A percentile compares a stretch with the other conserved stretches of the same genome.
These are phyloP conservation scores for Sarocladiaceae sp. DNA, from an alignment of 2,329 filamentous ascomycete species.

Conservation along the genomic window DNA sequence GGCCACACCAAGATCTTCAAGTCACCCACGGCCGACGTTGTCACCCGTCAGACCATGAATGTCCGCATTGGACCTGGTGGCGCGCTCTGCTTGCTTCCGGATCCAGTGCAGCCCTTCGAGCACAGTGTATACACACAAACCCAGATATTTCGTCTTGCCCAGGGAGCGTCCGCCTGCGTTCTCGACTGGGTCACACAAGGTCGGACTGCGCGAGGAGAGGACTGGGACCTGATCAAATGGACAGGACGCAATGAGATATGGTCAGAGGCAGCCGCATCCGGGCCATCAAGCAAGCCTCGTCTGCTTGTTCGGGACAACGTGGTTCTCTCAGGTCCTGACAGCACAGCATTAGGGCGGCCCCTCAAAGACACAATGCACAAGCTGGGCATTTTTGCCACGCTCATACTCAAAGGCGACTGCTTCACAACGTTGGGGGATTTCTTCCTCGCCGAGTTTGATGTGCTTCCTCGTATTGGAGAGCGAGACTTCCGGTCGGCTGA, in stretches of 20 bases:
- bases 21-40: conserved; percentile 51
- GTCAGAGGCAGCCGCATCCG: conserved; percentile 28
- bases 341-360: conserved; percentile 31
- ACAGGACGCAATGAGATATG: conserved; percentile 87
- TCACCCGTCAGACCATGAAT: conserved; percentile 54
- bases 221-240: conserved; percentile 81
- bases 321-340: conserved; percentile 59
- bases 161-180: conserved; percentile 65
- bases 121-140: conserved; percentile 79
- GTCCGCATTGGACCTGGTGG: conserved; percentile 46
- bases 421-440: conserved; percentile 65
- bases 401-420: conserved; percentile 73
- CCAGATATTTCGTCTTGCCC: conserved; percentile 67
- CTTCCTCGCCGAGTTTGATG: conserved; percentile 74
- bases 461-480: conserved; percentile 75
- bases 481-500: conserved; percentile 66
- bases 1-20: conserved; percentile 97
- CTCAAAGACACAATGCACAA: conserved; percentile 65
- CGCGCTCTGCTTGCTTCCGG: conserved; percentile 69
- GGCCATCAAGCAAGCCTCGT: conserved; percentile 36
- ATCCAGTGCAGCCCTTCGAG: conserved; percentile 89
- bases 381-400: conserved; percentile 74
- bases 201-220: conserved; percentile 76
- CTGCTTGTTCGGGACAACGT: conserved; percentile 84
- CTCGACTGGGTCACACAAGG: conserved; percentile 95